phyloP scores from a whole-genome alignment of 2,329 filamentous ascomycete genomes.

The Ustilaginoidea virens region DNA sequence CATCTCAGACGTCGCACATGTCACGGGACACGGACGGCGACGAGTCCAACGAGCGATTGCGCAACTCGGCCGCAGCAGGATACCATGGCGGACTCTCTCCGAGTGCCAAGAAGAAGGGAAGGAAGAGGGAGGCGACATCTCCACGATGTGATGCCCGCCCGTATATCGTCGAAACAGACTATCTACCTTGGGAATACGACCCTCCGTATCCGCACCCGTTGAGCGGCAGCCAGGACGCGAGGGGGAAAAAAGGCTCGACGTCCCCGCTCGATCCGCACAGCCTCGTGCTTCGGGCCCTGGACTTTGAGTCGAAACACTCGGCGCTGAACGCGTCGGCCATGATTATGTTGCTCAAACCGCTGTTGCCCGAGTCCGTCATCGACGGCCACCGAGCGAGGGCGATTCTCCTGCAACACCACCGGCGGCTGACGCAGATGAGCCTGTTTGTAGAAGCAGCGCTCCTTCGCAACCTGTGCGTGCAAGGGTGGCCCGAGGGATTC shows the following conservation, averaged over 20 bases:
- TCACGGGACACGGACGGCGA: conserved; percentile 11
- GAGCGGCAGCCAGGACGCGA: conserved; percentile 5
- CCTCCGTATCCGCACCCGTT: conserved; percentile 36
- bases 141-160: conserved; percentile 23
- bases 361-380: conserved; percentile 38
- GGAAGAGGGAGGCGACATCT: conserved; percentile 10
- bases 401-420: conserved; percentile 43
- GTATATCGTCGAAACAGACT: conserved; percentile 40
- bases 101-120: conserved; percentile 13
- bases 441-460: conserved; percentile 45
- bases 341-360: conserved; percentile 40
- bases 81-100: conserved; percentile 6
- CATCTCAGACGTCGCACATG: conserved; percentile 16
- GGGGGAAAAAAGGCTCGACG: conserved; percentile 3
- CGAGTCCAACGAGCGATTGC: neutral
- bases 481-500: conserved; percentile 37
- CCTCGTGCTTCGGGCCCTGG: conserved; percentile 35
- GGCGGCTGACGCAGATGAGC: conserved; percentile 41
- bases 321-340: conserved; percentile 46
- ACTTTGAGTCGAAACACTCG: conserved; percentile 40
- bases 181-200: conserved; percentile 41
- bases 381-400: conserved; percentile 38
- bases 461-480: conserved; percentile 43
- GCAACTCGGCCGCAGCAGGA: neutral
- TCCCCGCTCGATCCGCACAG: conserved; percentile 38